Evolutionary conservation across 495 filamentous ascomycete genomes (phyloP).

Genomic region (Choiromyces venosus): DNA sequence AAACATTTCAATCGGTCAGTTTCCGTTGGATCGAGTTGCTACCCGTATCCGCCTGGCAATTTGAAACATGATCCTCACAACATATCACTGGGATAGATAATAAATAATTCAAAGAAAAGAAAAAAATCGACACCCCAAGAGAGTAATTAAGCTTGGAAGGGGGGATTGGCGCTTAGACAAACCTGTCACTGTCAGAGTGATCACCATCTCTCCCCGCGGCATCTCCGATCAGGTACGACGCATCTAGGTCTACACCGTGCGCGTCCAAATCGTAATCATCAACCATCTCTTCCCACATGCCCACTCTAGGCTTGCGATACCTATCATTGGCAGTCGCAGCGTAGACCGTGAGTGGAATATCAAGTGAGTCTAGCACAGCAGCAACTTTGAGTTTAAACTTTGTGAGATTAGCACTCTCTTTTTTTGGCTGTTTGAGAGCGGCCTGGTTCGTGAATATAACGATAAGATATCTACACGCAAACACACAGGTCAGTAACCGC

Average conservation of each 20-base stretch:
- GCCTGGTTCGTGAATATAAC: constrained; percentile 85
- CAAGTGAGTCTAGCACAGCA: constrained; percentile 63
- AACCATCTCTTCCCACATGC: constrained; percentile 84
- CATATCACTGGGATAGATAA: constrained; percentile 17
- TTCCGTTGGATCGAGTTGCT: constrained; percentile 1
- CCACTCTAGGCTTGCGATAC: constrained; percentile 78
- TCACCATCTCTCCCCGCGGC: constrained; percentile 65
- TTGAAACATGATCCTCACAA: constrained; percentile 17
- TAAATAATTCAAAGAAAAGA: constrained; percentile 17
- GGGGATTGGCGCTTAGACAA: constrained; percentile 20
- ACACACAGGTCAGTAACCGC: background rate
- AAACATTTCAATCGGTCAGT: constrained; percentile 3
- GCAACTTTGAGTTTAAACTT: constrained; percentile 74
- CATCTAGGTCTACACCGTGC: constrained; percentile 57
- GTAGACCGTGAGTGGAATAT: constrained; percentile 73
- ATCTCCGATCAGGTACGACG: constrained; percentile 85
- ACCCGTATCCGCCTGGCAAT: constrained; percentile 12
- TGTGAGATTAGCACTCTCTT: constrained; percentile 54
- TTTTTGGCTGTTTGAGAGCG: constrained; percentile 67
- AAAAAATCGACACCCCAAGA: constrained; percentile 10
- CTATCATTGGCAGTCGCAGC: constrained; percentile 74
- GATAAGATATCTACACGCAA: constrained; percentile 59
- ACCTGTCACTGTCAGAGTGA: constrained; percentile 77
- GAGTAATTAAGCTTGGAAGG: background rate
- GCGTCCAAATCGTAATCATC: constrained; percentile 65